Percentiles rank a stretch among this genome's conserved stretches.
Conservation (phyloP, 768 basidiomycete species). For the Lactarius hatsudake region DNA sequence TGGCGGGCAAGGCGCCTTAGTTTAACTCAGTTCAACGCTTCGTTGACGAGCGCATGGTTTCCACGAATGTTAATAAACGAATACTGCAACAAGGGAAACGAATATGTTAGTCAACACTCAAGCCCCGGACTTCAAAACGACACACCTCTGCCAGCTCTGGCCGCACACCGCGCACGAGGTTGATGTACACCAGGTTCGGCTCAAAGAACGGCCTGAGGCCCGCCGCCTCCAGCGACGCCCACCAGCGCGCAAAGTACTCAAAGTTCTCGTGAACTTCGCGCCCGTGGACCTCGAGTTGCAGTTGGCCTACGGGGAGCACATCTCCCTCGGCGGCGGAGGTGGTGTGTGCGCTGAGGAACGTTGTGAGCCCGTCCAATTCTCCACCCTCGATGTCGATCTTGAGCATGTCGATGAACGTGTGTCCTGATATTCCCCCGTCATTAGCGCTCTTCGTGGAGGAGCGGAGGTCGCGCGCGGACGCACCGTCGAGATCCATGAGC, state of each 20-base stretch:
- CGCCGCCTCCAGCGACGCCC: conserved; percentile 51
- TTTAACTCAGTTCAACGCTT: conserved; percentile 9
- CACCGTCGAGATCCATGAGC: conserved; percentile 62
- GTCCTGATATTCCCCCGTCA: conserved; percentile 38
- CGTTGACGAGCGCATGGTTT: not conserved
- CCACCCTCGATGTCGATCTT: conserved; percentile 69
- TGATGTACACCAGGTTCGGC: conserved; percentile 47
- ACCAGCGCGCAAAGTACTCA: conserved; percentile 57
- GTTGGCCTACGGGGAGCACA: conserved; percentile 62
- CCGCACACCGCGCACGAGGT: conserved; percentile 38
- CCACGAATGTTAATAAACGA: conserved; percentile 38
- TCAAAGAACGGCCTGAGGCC: conserved; percentile 73
- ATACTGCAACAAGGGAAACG: too few species aligned
- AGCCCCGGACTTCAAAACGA: not conserved
- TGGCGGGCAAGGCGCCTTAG: not conserved
- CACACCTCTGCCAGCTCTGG: conserved; percentile 44
- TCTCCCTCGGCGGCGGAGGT: not conserved
- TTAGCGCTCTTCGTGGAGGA: too few species aligned
- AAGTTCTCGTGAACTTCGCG: conserved; percentile 37
- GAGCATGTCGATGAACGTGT: conserved; percentile 65
- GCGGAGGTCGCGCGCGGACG: conserved; percentile 13
- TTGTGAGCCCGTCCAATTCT: conserved; percentile 59
- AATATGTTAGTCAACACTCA: too few species aligned
- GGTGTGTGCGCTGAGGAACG: conserved; percentile 41
- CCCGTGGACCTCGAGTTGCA: conserved; percentile 67